Percentiles rank a stretch among this genome's conserved stretches.
phyloP scores from a whole-genome alignment of 805 yeast species.

The Millerago galiae region DNA sequence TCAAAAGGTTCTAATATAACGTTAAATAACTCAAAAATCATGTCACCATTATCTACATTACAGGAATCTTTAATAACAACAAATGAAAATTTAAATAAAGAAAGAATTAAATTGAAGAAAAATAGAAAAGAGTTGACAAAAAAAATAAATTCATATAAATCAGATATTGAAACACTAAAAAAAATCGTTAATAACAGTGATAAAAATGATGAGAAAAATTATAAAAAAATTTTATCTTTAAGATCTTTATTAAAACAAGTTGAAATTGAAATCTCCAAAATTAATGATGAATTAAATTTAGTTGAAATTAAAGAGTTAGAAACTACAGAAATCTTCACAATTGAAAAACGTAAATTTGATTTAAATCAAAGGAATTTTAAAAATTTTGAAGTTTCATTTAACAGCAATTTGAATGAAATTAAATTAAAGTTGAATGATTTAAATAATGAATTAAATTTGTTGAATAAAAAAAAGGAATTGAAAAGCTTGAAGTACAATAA shows the following conservation, averaged over 20 bases:
- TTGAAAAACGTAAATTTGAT: conserved; percentile 33
- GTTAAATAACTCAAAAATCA: conserved; percentile 29
- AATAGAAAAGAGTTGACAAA: conserved; percentile 53
- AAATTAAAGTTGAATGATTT: conserved; percentile 20
- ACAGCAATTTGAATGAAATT: conserved; percentile 20
- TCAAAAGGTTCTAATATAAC: conserved; percentile 18
- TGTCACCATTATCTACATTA: conserved; percentile 57
- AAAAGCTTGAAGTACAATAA: conserved; percentile 26
- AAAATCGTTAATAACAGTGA: conserved; percentile 41
- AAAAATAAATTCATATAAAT: conserved; percentile 40
- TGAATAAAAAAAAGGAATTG: conserved; percentile 29
- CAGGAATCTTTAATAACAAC: conserved; percentile 63
- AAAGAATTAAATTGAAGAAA: conserved; percentile 50
- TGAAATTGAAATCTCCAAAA: conserved; percentile 20
- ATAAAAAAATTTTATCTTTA: conserved; percentile 17
- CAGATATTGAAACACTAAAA: conserved; percentile 51
- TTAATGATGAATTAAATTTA: conserved; percentile 11
- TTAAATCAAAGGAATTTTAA: conserved; percentile 27
- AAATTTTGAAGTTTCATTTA: conserved; percentile 26
- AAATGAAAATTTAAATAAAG: conserved; percentile 50
- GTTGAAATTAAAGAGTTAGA: conserved; percentile 27
- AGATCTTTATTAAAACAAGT: conserved; percentile 19
- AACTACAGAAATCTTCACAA: conserved; percentile 31
- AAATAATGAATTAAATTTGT: conserved; percentile 24
- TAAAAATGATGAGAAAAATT: conserved; percentile 48